These are phyloP conservation scores for Panicum virgatum DNA, from an alignment of 202 grass and related monocot species.

Conservation along the genomic window DNA sequence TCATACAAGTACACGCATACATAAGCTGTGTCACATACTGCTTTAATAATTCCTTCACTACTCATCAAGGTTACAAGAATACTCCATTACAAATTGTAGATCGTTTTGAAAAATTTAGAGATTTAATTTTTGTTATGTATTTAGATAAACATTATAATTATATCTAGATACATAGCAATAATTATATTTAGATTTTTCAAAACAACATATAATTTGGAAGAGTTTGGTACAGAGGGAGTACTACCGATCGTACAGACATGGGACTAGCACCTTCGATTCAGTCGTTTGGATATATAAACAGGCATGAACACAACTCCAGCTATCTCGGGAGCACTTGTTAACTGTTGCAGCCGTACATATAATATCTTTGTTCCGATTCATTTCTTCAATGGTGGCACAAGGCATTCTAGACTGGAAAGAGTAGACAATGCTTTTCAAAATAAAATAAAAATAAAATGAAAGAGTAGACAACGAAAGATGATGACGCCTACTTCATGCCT, in stretches of 20 bases:
- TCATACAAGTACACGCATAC: neutral
- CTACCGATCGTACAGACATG: neutral
- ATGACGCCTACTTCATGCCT: neutral
- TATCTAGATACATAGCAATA: too few species aligned
- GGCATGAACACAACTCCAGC: neutral
- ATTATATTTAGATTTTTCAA: too few species aligned
- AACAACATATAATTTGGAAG: too few species aligned
- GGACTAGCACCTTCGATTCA: neutral
- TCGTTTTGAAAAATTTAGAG: too few species aligned
- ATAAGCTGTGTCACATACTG: neutral
- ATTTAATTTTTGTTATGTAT: too few species aligned
- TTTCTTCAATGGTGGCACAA: neutral
- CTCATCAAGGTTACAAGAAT: neutral
- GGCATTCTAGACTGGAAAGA: neutral
- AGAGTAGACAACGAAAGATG: neutral
- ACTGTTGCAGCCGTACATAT: neutral
- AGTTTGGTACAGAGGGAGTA: too few species aligned
- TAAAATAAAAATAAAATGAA: too few species aligned
- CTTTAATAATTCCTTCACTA: neutral
- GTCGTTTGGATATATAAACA: neutral
- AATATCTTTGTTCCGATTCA: neutral
- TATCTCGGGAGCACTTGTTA: neutral
- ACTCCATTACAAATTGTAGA: too few species aligned
- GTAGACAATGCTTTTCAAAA: too few species aligned
- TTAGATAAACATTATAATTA: too few species aligned